Base-by-base conservation (phyloP, 2,329 filamentous ascomycete species). In the Fusarium continuum region DNA sequence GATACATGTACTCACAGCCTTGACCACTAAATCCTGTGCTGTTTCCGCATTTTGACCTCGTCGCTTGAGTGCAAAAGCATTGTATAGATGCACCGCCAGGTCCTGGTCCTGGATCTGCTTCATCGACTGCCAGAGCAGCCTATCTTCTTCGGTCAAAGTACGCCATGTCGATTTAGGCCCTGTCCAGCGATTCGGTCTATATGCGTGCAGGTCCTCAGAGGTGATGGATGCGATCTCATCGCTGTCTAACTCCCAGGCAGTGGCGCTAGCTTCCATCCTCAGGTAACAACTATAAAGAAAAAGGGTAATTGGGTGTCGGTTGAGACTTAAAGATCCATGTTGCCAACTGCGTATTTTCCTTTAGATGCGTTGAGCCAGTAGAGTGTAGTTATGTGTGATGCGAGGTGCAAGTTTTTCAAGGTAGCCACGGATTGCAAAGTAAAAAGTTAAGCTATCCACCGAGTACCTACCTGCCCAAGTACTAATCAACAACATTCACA, bases 51-150 rank as follows among this genome's bases (percentile, higher is more conserved):
- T 64, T 29, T 58, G 66, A 7, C 62, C 70, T 29, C 67, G 68
- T 50, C 68, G 68, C 74, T 89, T 92, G 50, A 96, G 78, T 29
- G 84, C 84, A 76, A 90, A 89, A 0, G 89, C 83, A 74, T 95
- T 92, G 77, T 91, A 96, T 6, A 97, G 79, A 77, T 97, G 93
- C 38, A 88, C 77, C 0, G 86, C 82, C 10, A 97, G 78, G 72
- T 97, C 89, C 48, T 83, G 80, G 32, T 89, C 85, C 29, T 85
- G 81, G 14, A 87, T 73, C 39, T 85, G 82, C 55, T 89, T 84
- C 51, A 96, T 79, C 8, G 88, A 87, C 6, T 82, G 78, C 55
- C 84, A 84, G 3, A 91, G 81, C 8, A 83, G 81, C 13, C 89
- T 83, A 56, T 93, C 91, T 26, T 83, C 77, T 44, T 80, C 78